Evolutionary conservation across 2,329 filamentous ascomycete species (phyloP), one percentile per base, ranked within the genome.

Genomic region (Zalaria sp.): DNA sequence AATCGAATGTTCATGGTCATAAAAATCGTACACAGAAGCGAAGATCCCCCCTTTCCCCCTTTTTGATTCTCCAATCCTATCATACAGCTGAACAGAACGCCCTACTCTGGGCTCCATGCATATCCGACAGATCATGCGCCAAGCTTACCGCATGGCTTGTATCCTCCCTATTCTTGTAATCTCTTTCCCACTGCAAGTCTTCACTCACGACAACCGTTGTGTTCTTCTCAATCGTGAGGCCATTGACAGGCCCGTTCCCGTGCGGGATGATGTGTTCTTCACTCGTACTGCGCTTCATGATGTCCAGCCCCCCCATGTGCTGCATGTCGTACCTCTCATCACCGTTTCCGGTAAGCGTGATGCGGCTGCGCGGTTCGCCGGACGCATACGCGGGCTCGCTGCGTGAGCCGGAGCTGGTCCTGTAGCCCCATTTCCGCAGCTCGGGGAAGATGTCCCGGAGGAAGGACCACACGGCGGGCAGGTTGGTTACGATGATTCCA

Each of bases 401-500:
- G 29, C 29, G 29, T 2, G 29, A 32, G 29, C n/a, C 29, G 7
- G 29, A 32, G 7, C 7, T n/a, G 7, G 29, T 32, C 7, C 29
- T 7, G 29, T 32, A 32, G 29, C 29, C 29, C 29, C 29, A 32
- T 7, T n/a, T 7, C n/a, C n/a, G 7, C 29, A 32, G 29, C 29
- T 32, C 29, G 2, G 29, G 29, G 29, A 32, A 32, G 7, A 32
- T 32, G 29, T 32, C 29, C 7, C 29, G 29, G 7, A 32, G n/a
- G 29, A 32, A 32, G 29, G 46, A 39, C 47, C 47, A 49, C 18
- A 49, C 27, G 18, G 44, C 38, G 3, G 47, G 47, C 7, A 49
- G 38, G 34, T 43, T 47, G 27, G 46, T 46, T 11, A 47, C 47
- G 38, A 39, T 40, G 7, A 49, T 31, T 27, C 38, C 35, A 1